A percentile compares a stretch with the other conserved stretches of the same genome.
Evolutionary conservation across 2,329 filamentous ascomycete genomes (phyloP).

Genomic region (Didymellaceae sp.): DNA sequence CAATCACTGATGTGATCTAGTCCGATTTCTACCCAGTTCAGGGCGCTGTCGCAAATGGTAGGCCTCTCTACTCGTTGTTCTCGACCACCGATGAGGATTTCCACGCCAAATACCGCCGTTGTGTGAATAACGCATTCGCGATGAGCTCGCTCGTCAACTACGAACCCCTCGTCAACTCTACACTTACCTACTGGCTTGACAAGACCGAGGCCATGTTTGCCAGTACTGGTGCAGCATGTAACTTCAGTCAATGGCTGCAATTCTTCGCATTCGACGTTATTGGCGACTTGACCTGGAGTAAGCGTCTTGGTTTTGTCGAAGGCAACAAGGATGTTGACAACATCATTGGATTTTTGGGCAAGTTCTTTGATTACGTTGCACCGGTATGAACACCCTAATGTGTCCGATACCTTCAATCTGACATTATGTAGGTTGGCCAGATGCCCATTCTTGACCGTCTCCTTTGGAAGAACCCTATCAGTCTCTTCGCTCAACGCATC

Average conservation of each 20-base stretch:
- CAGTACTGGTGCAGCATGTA: slow-evolving; percentile 56
- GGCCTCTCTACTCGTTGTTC: slow-evolving; percentile 74
- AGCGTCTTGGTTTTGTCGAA: slow-evolving; percentile 77
- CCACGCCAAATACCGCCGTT: slow-evolving; percentile 75
- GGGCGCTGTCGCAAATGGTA: slow-evolving; percentile 72
- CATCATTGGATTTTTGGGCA: slow-evolving; percentile 69
- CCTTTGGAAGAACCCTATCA: slow-evolving; percentile 76
- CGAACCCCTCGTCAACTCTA: slow-evolving; percentile 80
- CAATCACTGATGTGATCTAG: slow-evolving; percentile 49
- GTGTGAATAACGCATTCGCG: slow-evolving; percentile 77
- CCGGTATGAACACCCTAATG: slow-evolving; percentile 57
- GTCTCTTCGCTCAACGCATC: slow-evolving; percentile 70
- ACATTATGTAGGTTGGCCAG: slow-evolving; percentile 66
- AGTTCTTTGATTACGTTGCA: slow-evolving; percentile 73
- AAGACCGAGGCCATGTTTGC: slow-evolving; percentile 54
- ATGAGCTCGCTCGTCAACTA: slow-evolving; percentile 80
- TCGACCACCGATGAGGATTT: slow-evolving; percentile 77
- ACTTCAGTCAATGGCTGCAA: slow-evolving; percentile 76
- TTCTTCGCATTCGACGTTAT: slow-evolving; percentile 86
- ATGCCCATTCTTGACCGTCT: slow-evolving; percentile 74
- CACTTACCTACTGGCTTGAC: slow-evolving; percentile 71
- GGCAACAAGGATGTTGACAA: slow-evolving; percentile 76
- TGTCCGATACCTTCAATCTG: slow-evolving; percentile 6
- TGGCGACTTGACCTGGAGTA: slow-evolving; percentile 77
- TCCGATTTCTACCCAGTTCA: slow-evolving; percentile 84